Conservation (phyloP, 495 filamentous ascomycete species). For the Talaromyces trachyspermus region DNA sequence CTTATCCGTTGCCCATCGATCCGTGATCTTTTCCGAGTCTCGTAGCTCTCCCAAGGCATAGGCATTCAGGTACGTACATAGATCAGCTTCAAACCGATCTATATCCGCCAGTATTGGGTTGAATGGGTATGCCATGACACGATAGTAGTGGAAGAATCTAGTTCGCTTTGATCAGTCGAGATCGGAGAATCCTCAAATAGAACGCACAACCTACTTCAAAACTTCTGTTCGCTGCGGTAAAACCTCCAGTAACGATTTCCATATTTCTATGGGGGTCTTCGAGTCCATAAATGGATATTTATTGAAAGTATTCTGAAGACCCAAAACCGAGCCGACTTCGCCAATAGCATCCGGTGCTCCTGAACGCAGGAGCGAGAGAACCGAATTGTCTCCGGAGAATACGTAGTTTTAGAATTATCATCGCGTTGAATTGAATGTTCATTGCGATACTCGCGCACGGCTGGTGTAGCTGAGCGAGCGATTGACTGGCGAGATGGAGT, state of each 20-base stretch:
- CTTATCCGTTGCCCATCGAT: slow-evolving; percentile 22
- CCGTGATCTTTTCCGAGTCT: slow-evolving; percentile 16
- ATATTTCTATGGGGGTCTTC: slow-evolving; percentile 22
- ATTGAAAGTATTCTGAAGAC: slow-evolving; percentile 62
- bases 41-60: slow-evolving; percentile 22
- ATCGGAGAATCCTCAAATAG: background rate
- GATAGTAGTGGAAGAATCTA: slow-evolving; percentile 44
- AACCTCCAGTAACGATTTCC: slow-evolving; percentile 22
- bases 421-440: background rate
- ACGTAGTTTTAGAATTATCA: slow-evolving; percentile 32
- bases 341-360: slow-evolving; percentile 51
- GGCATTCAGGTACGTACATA: slow-evolving; percentile 38
- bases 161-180: background rate
- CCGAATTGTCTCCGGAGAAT: slow-evolving; percentile 33
- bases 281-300: slow-evolving; percentile 57
- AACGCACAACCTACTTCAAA: slow-evolving; percentile 19
- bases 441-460: background rate
- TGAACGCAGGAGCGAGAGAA: slow-evolving; percentile 26
- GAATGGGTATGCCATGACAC: slow-evolving; percentile 40
- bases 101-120: slow-evolving; percentile 45
- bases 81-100: slow-evolving; percentile 38
- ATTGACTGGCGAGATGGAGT: background rate
- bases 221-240: slow-evolving; percentile 25
- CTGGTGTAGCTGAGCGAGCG: background rate
- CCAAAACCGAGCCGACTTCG: slow-evolving; percentile 45